A percentile compares a stretch with the other conserved stretches of the same genome.
phyloP scores from a whole-genome alignment of 345 rosid species.

The Hirschfeldia incana region DNA sequence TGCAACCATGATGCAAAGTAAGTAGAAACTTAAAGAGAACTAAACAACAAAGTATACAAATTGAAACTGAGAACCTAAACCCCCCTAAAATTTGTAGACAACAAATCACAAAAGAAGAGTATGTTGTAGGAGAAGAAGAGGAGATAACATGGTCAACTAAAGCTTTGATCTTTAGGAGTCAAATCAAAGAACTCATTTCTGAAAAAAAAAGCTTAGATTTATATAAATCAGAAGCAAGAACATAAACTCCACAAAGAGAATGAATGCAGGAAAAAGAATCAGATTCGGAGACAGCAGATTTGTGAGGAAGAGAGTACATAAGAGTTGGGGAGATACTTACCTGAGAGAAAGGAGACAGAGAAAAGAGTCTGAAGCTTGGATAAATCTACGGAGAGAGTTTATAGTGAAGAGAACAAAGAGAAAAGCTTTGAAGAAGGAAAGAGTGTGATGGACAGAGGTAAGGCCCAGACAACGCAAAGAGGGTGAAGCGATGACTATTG shows the following conservation, averaged over 20 bases:
- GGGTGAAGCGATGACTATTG: conserved; percentile 33
- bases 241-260: conserved; percentile 1
- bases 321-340: conserved; percentile 5
- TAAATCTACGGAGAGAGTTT: conserved; percentile 20
- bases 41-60: conserved; percentile 4
- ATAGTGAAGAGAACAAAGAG: conserved; percentile 3
- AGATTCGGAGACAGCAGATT: conserved; percentile 16
- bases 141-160: not conserved
- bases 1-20: conserved; percentile 5
- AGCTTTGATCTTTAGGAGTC: conserved; percentile 5
- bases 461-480: conserved; percentile 39
- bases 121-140: conserved; percentile 8
- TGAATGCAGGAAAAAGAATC: conserved; percentile 21
- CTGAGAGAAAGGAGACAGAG: conserved; percentile 21
- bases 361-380: conserved; percentile 17
- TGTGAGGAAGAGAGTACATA: not conserved
- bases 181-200: conserved; percentile 19
- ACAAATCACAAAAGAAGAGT: not conserved
- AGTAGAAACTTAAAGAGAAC: not conserved
- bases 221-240: not conserved
- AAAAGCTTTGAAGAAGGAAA: conserved; percentile 23
- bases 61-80: conserved; percentile 6
- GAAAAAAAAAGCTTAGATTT: not conserved
- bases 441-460: conserved; percentile 38
- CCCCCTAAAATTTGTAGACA: conserved; percentile 20